Conservation (phyloP, 176 grass and related monocot species). For the Neostapfia colusana region DNA sequence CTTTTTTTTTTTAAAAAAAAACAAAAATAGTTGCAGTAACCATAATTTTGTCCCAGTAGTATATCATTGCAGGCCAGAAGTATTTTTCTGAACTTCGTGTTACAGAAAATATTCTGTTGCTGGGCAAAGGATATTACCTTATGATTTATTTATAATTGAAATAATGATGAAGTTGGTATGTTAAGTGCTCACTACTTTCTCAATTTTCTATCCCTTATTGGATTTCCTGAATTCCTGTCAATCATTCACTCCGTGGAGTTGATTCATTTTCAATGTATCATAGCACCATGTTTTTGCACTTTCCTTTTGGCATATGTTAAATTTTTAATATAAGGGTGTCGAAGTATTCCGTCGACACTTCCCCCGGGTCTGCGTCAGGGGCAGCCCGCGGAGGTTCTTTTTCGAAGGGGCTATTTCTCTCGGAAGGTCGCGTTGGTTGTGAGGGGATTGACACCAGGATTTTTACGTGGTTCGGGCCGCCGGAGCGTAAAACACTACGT, state of each 20-base stretch:
- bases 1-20: background rate
- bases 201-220: background rate
- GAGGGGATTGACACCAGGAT: too few species aligned
- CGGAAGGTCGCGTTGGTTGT: too few species aligned
- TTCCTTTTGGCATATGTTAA: too few species aligned
- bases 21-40: background rate
- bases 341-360: too few species aligned
- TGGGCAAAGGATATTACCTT: background rate
- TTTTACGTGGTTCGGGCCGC: too few species aligned
- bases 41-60: background rate
- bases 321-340: too few species aligned
- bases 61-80: background rate
- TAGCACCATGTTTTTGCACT: background rate
- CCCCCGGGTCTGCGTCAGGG: too few species aligned
- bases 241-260: background rate
- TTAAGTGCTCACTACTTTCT: background rate
- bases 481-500: too few species aligned
- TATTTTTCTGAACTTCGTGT: background rate
- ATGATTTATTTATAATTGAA: background rate
- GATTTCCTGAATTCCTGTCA: background rate
- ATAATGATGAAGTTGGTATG: background rate
- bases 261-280: background rate
- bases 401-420: too few species aligned
- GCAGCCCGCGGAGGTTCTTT: too few species aligned
- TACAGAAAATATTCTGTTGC: background rate